Conservation (phyloP, 2,329 filamentous ascomycete genomes). For the Pleoardoris graminearum region DNA sequence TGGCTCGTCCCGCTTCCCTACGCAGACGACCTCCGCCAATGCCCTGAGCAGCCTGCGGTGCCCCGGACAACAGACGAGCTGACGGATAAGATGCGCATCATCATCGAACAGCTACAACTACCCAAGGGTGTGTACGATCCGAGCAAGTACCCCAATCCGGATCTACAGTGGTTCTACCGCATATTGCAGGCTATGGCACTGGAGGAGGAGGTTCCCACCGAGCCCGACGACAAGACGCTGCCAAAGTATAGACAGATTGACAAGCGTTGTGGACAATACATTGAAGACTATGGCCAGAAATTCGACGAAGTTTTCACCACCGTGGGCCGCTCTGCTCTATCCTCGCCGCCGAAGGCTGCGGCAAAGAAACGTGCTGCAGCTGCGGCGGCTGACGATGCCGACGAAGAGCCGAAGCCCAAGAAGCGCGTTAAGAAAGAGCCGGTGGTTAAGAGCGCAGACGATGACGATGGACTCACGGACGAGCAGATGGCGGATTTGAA, state of each 20-base stretch:
- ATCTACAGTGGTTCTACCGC: conserved; percentile 95
- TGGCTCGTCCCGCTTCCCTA: conserved; percentile 90
- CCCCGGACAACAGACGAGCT: conserved; percentile 63
- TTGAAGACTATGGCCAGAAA: conserved; percentile 74
- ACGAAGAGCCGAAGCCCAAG: conserved; percentile 25
- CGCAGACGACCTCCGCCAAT: conserved; percentile 81
- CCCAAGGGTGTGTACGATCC: conserved; percentile 86
- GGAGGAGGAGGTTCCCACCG: conserved; percentile 83
- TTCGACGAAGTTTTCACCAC: conserved; percentile 63
- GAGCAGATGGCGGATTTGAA: conserved; percentile 51
- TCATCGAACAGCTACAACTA: conserved; percentile 85
- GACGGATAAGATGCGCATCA: conserved; percentile 77
- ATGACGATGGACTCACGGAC: conserved; percentile 44
- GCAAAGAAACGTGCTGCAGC: conserved; percentile 48
- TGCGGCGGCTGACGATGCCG: conserved; percentile 19
- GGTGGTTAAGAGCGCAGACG: conserved; percentile 25
- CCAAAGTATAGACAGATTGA: conserved; percentile 87
- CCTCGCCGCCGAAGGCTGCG: conserved; percentile 42
- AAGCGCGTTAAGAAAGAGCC: conserved; percentile 37
- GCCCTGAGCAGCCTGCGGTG: conserved; percentile 64
- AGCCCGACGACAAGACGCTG: conserved; percentile 74
- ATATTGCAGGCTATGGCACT: conserved; percentile 90
- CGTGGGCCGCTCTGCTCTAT: conserved; percentile 45
- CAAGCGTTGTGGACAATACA: conserved; percentile 77
- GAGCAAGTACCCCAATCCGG: conserved; percentile 84